Evolutionary conservation across 768 basidiomycete species (phyloP).

Genomic region (Auriculariales sp.): DNA sequence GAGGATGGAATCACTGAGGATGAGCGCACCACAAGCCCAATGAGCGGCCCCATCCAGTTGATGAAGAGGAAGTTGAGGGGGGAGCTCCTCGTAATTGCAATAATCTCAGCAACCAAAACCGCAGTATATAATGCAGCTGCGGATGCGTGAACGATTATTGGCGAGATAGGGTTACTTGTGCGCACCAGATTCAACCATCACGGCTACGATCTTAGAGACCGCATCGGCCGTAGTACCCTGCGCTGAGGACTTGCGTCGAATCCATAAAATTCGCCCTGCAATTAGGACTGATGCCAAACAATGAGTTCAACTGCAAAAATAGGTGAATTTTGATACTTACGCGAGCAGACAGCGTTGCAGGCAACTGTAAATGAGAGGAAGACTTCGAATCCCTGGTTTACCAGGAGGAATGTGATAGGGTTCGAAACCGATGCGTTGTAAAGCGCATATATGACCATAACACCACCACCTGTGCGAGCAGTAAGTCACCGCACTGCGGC

Average conservation of each 20-base stretch:
- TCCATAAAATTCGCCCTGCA: background rate
- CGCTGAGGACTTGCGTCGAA: background rate
- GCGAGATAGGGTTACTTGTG: too few relatives aligned
- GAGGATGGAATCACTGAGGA: background rate
- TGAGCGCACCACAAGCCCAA: background rate
- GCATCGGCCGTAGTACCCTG: background rate
- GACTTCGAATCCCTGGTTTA: background rate
- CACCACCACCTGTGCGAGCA: background rate
- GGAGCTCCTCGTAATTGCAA: background rate
- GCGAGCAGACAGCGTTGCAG: background rate
- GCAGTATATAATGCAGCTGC: background rate
- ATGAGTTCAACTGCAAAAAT: background rate
- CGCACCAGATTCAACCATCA: background rate
- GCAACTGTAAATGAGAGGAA: background rate
- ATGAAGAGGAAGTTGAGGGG: background rate
- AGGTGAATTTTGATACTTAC: background rate
- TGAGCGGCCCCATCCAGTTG: background rate
- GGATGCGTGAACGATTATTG: too few relatives aligned
- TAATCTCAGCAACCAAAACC: background rate
- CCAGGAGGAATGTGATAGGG: background rate
- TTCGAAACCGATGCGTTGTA: background rate
- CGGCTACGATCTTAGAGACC: background rate
- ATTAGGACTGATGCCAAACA: background rate
- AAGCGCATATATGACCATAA: background rate
- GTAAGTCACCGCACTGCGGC: background rate